Conservation (phyloP, 148 eudicot genomes). For the Drosera capensis region DNA sequence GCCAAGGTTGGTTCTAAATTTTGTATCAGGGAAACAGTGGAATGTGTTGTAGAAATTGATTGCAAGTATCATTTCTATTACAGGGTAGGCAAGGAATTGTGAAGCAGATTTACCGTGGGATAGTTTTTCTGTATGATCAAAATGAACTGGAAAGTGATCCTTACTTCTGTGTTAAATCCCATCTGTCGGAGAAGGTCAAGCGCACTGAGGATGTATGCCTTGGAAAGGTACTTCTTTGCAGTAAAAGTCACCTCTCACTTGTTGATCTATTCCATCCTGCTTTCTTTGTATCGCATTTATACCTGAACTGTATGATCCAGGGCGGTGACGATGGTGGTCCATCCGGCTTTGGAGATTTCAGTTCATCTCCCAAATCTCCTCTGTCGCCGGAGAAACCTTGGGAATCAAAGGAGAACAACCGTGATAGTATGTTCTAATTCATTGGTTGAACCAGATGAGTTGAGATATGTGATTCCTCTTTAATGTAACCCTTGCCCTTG, state of each 20-base stretch:
- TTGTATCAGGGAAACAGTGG: neutral
- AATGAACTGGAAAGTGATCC: constrained; percentile 61
- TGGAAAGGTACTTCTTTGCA: too few relatives aligned
- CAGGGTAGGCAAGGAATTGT: constrained; percentile 78
- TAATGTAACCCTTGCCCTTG: constrained; percentile 5
- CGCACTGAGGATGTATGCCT: constrained; percentile 24
- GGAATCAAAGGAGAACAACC: constrained; percentile 37
- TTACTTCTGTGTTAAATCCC: constrained; percentile 58
- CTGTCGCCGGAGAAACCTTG: constrained; percentile 46
- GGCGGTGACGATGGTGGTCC: constrained; percentile 31
- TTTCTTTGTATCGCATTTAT: neutral
- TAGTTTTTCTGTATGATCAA: constrained; percentile 60
- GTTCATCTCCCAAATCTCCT: constrained; percentile 79
- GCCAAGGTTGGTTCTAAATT: constrained; percentile 36
- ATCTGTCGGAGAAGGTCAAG: constrained; percentile 55
- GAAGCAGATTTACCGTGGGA: constrained; percentile 70
- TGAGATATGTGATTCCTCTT: too few relatives aligned
- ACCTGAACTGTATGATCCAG: constrained; percentile 15
- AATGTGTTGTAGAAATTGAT: neutral
- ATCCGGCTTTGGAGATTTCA: constrained; percentile 42
- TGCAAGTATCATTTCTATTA: constrained; percentile 6
- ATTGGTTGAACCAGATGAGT: too few relatives aligned
- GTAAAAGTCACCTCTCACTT: too few relatives aligned
- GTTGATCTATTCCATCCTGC: neutral
- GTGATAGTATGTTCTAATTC: constrained; percentile 35